Conservation (phyloP, 345 rosid species). For the Garcia nutans region DNA sequence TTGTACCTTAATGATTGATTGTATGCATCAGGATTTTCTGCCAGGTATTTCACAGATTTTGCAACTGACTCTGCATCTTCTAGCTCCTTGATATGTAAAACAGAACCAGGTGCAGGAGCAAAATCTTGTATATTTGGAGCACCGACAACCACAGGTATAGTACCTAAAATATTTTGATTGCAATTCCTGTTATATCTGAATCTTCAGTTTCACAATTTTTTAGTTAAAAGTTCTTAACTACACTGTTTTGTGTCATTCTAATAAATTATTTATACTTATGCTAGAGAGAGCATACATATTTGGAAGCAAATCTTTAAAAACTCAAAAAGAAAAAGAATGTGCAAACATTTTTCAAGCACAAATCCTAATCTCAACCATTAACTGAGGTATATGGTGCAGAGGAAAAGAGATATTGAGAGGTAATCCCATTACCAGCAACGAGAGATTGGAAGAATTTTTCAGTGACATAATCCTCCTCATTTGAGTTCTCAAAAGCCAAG, state of each 20-base stretch:
- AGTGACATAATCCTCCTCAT: slow-evolving; percentile 97
- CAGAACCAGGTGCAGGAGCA: slow-evolving; percentile 62
- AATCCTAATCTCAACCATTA: background rate
- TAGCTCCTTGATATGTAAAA: slow-evolving; percentile 65
- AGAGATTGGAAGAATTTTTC: slow-evolving; percentile 95
- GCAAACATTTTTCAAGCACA: background rate
- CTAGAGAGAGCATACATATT: background rate
- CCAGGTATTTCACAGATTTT: slow-evolving; percentile 68
- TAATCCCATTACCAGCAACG: slow-evolving; percentile 64
- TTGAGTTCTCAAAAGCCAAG: slow-evolving; percentile 94
- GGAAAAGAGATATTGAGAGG: background rate
- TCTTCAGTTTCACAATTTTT: too few relatives aligned
- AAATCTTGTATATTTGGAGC: slow-evolving; percentile 89
- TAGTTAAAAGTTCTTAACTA: background rate
- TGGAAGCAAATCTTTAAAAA: background rate
- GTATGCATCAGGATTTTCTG: slow-evolving; percentile 64
- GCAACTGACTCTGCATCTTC: slow-evolving; percentile 62
- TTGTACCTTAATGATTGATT: slow-evolving; percentile 70
- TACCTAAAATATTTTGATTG: slow-evolving; percentile 43
- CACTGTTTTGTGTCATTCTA: background rate
- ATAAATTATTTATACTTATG: background rate
- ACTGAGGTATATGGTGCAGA: too few relatives aligned
- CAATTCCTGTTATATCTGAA: slow-evolving; percentile 10
- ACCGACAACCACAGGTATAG: slow-evolving; percentile 89
- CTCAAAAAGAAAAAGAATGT: background rate